These are phyloP conservation scores for Hawksworthiomyces lignivorus DNA, from an alignment of 2,329 filamentous ascomycete genomes.

Conservation along the genomic window DNA sequence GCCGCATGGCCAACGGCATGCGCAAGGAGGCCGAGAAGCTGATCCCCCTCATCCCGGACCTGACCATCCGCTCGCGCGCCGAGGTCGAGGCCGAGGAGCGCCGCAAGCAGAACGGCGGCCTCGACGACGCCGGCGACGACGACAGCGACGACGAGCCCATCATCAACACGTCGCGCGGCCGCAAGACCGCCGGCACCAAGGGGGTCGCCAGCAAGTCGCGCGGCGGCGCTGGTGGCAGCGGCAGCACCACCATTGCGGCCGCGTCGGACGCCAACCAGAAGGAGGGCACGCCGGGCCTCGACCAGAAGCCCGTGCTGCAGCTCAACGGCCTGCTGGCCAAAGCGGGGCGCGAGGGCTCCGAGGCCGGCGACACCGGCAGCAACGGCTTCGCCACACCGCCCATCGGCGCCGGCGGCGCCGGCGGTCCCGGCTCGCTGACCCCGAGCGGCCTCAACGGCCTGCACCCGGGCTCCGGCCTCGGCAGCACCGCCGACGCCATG, in stretches of 20 bases:
- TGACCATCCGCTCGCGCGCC: slow-evolving; percentile 80
- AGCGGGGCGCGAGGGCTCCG: slow-evolving; percentile 60
- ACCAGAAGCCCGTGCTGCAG: slow-evolving; percentile 65
- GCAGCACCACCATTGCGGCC: not conserved
- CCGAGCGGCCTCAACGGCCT: slow-evolving; percentile 64
- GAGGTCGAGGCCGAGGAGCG: slow-evolving; percentile 88
- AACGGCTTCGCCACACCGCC: slow-evolving; percentile 84
- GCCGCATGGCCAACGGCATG: slow-evolving; percentile 94
- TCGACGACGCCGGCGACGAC: slow-evolving; percentile 77
- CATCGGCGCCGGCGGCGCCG: slow-evolving; percentile 40
- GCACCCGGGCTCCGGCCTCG: slow-evolving; percentile 43
- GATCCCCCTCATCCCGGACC: slow-evolving; percentile 88
- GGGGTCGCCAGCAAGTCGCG: slow-evolving; percentile 65
- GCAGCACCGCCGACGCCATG: slow-evolving; percentile 75
- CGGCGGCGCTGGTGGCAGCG: not conserved
- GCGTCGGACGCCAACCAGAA: slow-evolving; percentile 59
- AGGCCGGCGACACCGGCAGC: slow-evolving; percentile 62
- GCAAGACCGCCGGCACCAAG: slow-evolving; percentile 78
- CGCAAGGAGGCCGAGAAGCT: slow-evolving; percentile 95
- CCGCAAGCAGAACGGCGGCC: slow-evolving; percentile 76
- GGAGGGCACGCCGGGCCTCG: slow-evolving; percentile 70
- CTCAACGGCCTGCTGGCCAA: slow-evolving; percentile 56
- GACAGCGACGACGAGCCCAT: slow-evolving; percentile 97
- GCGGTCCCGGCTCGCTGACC: slow-evolving; percentile 58
- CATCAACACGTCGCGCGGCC: slow-evolving; percentile 91